Evolutionary conservation across 2,329 filamentous ascomycete genomes (phyloP).

Genomic region (Balansia obtecta): DNA sequence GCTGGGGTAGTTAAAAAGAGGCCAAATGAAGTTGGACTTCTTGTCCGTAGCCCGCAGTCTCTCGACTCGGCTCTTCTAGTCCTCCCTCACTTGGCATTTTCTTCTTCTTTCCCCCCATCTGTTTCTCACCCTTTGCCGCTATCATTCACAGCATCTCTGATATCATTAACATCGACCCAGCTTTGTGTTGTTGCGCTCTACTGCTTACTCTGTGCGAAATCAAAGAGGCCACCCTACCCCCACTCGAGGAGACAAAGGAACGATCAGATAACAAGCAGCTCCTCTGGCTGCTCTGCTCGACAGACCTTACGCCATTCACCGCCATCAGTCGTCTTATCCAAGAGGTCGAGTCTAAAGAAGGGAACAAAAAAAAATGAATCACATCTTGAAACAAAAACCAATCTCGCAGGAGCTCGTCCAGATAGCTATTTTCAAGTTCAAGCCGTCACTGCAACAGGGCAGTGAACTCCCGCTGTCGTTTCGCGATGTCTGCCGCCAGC

Average conservation of each 20-base stretch:
- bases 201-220: neutral
- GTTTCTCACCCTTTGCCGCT: neutral
- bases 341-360: neutral
- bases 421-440: constrained; percentile 21
- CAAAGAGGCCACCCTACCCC: neutral
- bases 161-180: too few species aligned
- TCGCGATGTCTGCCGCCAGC: constrained; percentile 14
- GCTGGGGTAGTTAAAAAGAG: neutral
- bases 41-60: neutral
- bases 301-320: neutral
- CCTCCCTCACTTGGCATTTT: neutral
- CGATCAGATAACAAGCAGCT: neutral
- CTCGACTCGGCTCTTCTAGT: neutral
- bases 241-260: neutral
- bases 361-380: constrained; percentile 4
- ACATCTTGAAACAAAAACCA: constrained; percentile 13
- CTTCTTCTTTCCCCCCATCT: neutral
- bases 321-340: neutral
- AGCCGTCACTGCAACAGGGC: constrained; percentile 13
- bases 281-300: neutral
- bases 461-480: constrained; percentile 9
- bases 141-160: neutral
- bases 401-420: constrained; percentile 16
- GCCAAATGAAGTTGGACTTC: neutral
- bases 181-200: neutral